A percentile compares a stretch with the other conserved stretches of the same genome.
Conservation (phyloP, 768 basidiomycete species). For the Agrocybe praecox region DNA sequence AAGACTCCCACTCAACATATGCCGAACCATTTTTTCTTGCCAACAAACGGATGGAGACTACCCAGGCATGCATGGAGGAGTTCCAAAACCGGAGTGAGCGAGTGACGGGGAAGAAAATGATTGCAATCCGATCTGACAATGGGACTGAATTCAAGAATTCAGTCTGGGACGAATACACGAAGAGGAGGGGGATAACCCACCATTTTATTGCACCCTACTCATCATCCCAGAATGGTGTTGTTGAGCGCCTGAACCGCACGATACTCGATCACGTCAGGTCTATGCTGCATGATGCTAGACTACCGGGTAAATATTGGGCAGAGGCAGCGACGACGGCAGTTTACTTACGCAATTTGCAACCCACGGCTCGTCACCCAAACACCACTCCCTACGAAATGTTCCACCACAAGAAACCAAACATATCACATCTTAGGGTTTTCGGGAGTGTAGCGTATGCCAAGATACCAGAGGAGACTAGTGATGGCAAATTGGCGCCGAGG, state of each 20-base stretch:
- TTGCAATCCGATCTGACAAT: slow-evolving; percentile 6
- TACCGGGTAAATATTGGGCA: slow-evolving; percentile 24
- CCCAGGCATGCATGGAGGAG: not conserved
- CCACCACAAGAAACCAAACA: slow-evolving; percentile 20
- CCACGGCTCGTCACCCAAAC: slow-evolving; percentile 3
- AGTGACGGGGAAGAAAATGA: slow-evolving; percentile 6
- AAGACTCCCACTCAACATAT: not conserved
- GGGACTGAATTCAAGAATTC: slow-evolving; percentile 8
- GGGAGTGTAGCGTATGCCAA: slow-evolving; percentile 19
- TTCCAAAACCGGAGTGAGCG: slow-evolving; percentile 1
- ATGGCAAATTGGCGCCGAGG: slow-evolving; percentile 10
- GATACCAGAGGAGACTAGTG: slow-evolving; percentile 9
- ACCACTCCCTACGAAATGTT: slow-evolving; percentile 19
- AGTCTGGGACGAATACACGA: not conserved
- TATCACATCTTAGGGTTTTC: slow-evolving; percentile 25
- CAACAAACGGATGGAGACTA: not conserved
- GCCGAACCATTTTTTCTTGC: slow-evolving; percentile 1
- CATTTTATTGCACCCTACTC: slow-evolving; percentile 4
- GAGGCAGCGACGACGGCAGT: slow-evolving; percentile 16
- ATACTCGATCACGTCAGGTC: slow-evolving; percentile 17
- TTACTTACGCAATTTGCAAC: slow-evolving; percentile 21
- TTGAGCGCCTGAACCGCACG: slow-evolving; percentile 1
- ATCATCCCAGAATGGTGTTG: slow-evolving; percentile 1
- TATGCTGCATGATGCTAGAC: slow-evolving; percentile 22
- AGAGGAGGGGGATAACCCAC: not conserved